Percentiles rank a stretch among this genome's conserved stretches.
These are phyloP conservation scores for Lasiodiplodia sp. DNA, from an alignment of 2,329 filamentous ascomycete genomes.

Conservation along the genomic window DNA sequence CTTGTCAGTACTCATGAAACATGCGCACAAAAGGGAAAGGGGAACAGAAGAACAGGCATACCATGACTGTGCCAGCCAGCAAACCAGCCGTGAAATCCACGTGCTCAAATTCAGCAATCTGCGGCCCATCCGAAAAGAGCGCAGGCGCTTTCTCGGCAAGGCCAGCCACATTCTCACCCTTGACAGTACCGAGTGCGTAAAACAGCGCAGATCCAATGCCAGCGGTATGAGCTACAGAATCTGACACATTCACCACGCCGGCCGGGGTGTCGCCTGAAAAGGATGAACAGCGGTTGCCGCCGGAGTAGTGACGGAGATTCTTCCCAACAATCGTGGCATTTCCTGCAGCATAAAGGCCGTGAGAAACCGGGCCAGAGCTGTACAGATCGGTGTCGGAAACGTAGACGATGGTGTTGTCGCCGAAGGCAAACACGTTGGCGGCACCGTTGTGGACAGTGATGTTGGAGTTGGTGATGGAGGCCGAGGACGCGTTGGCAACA, in stretches of 20 bases:
- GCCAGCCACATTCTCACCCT: conserved; percentile 39
- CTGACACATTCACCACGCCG: conserved; percentile 32
- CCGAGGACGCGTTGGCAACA: conserved; percentile 37
- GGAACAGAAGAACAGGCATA: background rate
- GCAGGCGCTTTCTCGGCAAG: conserved; percentile 36
- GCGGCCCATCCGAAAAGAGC: conserved; percentile 41
- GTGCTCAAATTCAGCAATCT: conserved; percentile 36
- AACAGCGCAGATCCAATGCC: conserved; percentile 41
- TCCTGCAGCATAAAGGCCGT: conserved; percentile 44
- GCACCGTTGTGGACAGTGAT: conserved; percentile 46
- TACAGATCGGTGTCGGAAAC: conserved; percentile 42
- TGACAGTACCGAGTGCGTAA: conserved; percentile 41
- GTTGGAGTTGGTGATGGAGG: conserved; percentile 39
- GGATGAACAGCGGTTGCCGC: conserved; percentile 42
- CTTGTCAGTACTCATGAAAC: no score
- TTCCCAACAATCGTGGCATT: conserved; percentile 41
- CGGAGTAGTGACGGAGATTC: conserved; percentile 41
- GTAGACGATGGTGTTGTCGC: conserved; percentile 39
- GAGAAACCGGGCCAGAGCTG: conserved; percentile 42
- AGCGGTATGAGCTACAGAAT: conserved; percentile 40
- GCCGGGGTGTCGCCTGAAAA: conserved; percentile 45
- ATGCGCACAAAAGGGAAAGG: background rate
- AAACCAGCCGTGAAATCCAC: conserved; percentile 39
- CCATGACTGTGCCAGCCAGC: conserved; percentile 39
- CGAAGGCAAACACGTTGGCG: conserved; percentile 44